Evolutionary conservation across 2,329 filamentous ascomycete genomes (phyloP), one percentile per base, ranked within the genome.

Genomic region (Calonectria crousiana): DNA sequence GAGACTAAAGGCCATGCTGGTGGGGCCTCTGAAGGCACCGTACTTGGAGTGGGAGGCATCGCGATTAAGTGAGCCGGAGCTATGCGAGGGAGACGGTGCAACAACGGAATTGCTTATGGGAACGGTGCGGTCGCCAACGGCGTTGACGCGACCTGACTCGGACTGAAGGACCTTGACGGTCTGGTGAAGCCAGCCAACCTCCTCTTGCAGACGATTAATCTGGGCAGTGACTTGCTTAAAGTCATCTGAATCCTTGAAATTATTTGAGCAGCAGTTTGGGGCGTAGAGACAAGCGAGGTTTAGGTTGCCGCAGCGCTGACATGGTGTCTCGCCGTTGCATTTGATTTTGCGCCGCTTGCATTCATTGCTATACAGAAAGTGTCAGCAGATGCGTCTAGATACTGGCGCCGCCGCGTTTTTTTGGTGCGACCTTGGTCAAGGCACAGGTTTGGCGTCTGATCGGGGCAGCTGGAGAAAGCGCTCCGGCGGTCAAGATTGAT

Each of bases 221-320:
- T 97, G 94, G 41, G 90, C 88, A 69, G 92, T 91, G 92, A 98
- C 95, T 47, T 92, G 90, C 81, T 92, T 94, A 88, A 95, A 98
- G 83, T 98, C 96, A 13, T 97, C 95, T 60, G 95, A 95, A 81
- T 98, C 96, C 84, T 96, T 97, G 89, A 98, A 95, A 84, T 91
- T 95, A 87, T 92, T 96, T 75, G 91, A 86, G 82, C 91, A 93
- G 83, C 92, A 93, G 80, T 93, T 93, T 18, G 91, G 89, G 8
- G 92, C 88, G 84, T 94, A 94, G 56, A 93, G 86, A 80, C 92
- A 94, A 75, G 89, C 84, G 23, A 93, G 87, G 78, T 91, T 92
- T 83, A 94, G 91, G 78, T 93, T 92, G 78, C 92, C 90, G 79
- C 93, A 95, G 71, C 93, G 88, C 74, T 92, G 89, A 77, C 93